Conservation (phyloP, 1,139 yeast genomes). For the Saccharomyces hybrid region DNA sequence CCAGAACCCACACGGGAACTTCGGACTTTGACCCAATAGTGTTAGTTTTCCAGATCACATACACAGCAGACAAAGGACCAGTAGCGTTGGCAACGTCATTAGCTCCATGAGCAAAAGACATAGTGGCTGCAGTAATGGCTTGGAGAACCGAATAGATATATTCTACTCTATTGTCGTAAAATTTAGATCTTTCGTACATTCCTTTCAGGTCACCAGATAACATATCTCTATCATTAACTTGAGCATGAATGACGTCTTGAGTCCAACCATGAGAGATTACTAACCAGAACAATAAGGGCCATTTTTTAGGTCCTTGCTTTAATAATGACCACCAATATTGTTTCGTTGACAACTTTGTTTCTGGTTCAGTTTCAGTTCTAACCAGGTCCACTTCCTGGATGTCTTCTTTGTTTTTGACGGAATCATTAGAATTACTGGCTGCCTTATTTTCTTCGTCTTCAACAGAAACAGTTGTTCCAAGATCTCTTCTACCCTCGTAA, state of each 20-base stretch:
- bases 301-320: constrained; percentile 42
- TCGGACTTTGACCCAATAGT: constrained; percentile 41
- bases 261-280: constrained; percentile 52
- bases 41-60: constrained; percentile 53
- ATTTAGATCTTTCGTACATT: constrained; percentile 53
- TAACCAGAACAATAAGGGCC: constrained; percentile 47
- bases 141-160: constrained; percentile 63
- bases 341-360: constrained; percentile 33
- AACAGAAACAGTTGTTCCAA: constrained; percentile 18
- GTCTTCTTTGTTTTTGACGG: constrained; percentile 4
- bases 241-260: constrained; percentile 52
- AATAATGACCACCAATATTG: constrained; percentile 40
- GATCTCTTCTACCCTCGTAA: constrained; percentile 51
- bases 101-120: constrained; percentile 79
- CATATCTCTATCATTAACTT: constrained; percentile 31
- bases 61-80: constrained; percentile 66
- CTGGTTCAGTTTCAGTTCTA: constrained; percentile 16
- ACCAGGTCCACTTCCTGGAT: background rate
- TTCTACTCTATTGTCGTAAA: constrained; percentile 66
- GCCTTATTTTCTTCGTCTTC: constrained; percentile 20
- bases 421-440: constrained; percentile 8
- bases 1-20: constrained; percentile 66
- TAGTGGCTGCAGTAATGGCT: constrained; percentile 67
- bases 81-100: constrained; percentile 76
- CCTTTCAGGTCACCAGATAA: constrained; percentile 36